A percentile compares a stretch with the other conserved stretches of the same genome.
Conservation (phyloP, 176 grass and related monocot species). For the Hordeum marinum region DNA sequence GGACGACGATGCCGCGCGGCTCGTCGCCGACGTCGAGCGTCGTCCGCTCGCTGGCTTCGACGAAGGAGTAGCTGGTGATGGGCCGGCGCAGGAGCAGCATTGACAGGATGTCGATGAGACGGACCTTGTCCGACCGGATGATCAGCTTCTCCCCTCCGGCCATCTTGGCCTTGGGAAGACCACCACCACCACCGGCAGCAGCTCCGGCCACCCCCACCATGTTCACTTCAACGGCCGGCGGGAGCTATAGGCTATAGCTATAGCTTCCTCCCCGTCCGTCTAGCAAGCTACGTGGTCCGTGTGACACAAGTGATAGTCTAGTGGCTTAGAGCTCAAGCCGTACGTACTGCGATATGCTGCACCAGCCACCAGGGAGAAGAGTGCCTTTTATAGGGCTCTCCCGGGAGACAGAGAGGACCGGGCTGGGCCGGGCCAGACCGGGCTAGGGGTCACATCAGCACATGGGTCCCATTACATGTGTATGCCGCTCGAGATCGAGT, state of each 20-base stretch:
- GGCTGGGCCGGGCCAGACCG: not conserved
- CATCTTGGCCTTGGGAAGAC: no score
- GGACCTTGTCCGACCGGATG: constrained; percentile 40
- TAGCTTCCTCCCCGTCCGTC: no score
- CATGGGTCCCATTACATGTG: no score
- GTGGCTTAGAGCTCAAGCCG: no score
- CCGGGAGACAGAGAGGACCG: not conserved
- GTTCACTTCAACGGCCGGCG: no score
- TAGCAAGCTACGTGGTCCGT: no score
- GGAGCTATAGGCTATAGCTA: no score
- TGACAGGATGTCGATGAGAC: constrained; percentile 52
- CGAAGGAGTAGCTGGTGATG: constrained; percentile 31
- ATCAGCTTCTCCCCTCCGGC: constrained; percentile 42
- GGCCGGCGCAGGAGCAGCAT: constrained; percentile 22
- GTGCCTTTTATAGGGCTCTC: not conserved
- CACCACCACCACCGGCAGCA: no score
- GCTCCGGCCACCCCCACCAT: no score
- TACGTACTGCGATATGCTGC: not conserved
- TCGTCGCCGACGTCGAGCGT: not conserved
- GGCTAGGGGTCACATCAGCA: no score
- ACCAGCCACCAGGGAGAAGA: not conserved
- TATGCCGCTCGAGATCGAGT: no score
- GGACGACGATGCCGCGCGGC: constrained; percentile 25
- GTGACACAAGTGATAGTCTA: no score
- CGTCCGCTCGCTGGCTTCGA: constrained; percentile 30